These are phyloP conservation scores for Sarcomyxa edulis DNA, from an alignment of 768 basidiomycete species.

Conservation along the genomic window DNA sequence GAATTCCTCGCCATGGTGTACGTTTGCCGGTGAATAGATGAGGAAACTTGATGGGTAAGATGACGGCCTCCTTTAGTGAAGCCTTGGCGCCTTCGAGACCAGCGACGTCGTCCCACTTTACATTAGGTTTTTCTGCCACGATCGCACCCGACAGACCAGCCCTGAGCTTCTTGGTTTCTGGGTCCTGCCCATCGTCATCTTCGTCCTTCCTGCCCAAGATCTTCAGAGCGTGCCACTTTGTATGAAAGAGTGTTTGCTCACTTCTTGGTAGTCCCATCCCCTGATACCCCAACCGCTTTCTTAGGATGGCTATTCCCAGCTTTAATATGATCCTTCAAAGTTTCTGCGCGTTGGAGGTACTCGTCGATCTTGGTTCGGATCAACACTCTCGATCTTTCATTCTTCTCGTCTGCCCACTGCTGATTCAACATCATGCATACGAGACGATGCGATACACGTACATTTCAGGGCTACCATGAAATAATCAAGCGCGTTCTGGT, in stretches of 20 bases:
- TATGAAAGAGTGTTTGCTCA: conserved; percentile 18
- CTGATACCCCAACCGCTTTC: conserved; percentile 40
- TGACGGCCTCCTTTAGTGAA: conserved; percentile 95
- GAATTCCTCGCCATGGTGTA: conserved; percentile 94
- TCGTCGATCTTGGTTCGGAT: conserved; percentile 88
- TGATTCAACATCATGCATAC: conserved; percentile 1
- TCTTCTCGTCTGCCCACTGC: conserved; percentile 72
- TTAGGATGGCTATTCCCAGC: conserved; percentile 59
- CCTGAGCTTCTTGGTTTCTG: conserved; percentile 95
- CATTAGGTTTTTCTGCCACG: conserved; percentile 88
- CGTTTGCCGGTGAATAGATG: conserved; percentile 98
- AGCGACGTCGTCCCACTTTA: conserved; percentile 98
- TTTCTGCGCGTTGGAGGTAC: conserved; percentile 89
- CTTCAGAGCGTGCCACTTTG: neutral
- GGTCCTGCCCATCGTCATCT: conserved; percentile 77
- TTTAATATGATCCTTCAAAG: conserved; percentile 78
- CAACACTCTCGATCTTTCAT: conserved; percentile 82
- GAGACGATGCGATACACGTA: conserved; percentile 26
- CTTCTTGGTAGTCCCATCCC: conserved; percentile 42
- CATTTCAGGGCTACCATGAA: conserved; percentile 98
- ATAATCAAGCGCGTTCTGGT: conserved; percentile 94
- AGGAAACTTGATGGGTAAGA: conserved; percentile 99
- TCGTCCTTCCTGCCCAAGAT: conserved; percentile 29
- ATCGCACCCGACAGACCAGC: conserved; percentile 86
- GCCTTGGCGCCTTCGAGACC: conserved; percentile 95